These are phyloP conservation scores for Auriscalpium microsporum DNA, from an alignment of 768 basidiomycete genomes.

Conservation along the genomic window DNA sequence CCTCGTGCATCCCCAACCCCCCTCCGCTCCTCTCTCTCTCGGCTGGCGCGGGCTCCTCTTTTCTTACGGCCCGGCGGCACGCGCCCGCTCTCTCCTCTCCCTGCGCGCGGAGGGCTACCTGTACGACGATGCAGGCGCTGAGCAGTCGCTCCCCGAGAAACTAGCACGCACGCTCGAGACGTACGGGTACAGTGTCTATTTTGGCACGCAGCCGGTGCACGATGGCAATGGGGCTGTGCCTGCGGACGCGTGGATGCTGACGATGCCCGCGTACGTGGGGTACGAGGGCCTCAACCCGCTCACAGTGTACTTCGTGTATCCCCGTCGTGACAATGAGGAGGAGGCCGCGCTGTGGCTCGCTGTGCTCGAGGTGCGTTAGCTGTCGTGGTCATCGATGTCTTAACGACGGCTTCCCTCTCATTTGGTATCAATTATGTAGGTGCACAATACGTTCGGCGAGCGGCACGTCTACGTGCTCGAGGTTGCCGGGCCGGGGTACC, in stretches of 20 bases:
- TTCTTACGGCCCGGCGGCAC: conserved; percentile 39
- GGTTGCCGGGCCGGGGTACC: conserved; percentile 30
- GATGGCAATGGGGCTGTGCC: conserved; percentile 20
- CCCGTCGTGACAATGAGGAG: conserved; percentile 4
- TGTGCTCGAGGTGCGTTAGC: conserved; percentile 46
- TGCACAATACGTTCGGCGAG: conserved; percentile 72
- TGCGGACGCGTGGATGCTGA: conserved; percentile 60
- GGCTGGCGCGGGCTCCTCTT: conserved; percentile 39
- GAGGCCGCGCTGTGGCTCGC: conserved; percentile 27
- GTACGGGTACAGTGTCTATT: conserved; percentile 11
- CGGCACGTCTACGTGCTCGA: conserved; percentile 52
- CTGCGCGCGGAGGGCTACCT: conserved; percentile 31
- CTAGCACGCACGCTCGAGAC: conserved; percentile 28
- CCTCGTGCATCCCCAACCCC: too few species aligned
- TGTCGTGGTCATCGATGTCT: neutral
- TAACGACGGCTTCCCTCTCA: neutral
- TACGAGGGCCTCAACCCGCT: conserved; percentile 66
- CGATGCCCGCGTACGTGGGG: conserved; percentile 62
- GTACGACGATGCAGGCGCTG: conserved; percentile 8
- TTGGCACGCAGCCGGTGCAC: conserved; percentile 1
- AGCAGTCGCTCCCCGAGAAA: conserved; percentile 31
- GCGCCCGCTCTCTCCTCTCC: conserved; percentile 37
- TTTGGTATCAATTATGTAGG: conserved; percentile 23
- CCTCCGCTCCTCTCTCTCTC: conserved; percentile 37
- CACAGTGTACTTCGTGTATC: conserved; percentile 60